These are phyloP conservation scores for Calonectria hongkongensis DNA, from an alignment of 2,329 filamentous ascomycete species.

Conservation along the genomic window DNA sequence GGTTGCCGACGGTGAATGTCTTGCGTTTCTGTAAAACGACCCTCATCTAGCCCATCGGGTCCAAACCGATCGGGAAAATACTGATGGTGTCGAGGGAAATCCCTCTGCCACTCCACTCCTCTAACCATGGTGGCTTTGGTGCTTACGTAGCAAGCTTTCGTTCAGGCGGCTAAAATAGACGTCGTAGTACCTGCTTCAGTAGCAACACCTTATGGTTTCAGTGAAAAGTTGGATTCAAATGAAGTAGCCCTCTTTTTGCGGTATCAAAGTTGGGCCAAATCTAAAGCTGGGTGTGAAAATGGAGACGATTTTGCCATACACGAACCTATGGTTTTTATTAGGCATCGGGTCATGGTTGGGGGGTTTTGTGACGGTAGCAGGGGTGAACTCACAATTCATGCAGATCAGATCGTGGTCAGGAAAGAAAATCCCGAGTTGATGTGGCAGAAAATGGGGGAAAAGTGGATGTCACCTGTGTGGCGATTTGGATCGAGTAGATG, in stretches of 20 bases:
- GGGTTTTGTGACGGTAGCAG: background rate
- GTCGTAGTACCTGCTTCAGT: background rate
- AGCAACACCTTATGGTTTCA: background rate
- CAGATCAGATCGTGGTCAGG: constrained; percentile 17
- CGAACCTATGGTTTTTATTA: constrained; percentile 1
- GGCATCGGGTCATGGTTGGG: background rate
- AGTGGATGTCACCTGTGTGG: background rate
- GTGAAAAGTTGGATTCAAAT: background rate
- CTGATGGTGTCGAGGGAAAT: constrained; percentile 61
- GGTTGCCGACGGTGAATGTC: constrained; percentile 61
- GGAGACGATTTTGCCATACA: background rate
- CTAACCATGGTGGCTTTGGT: constrained; percentile 61
- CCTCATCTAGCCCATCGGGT: constrained; percentile 56
- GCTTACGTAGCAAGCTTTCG: background rate
- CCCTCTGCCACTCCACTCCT: constrained; percentile 59
- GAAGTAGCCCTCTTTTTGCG: background rate
- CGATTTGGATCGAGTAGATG: background rate
- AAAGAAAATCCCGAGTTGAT: background rate
- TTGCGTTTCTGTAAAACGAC: constrained; percentile 60
- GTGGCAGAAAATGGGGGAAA: background rate
- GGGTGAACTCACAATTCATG: constrained; percentile 19
- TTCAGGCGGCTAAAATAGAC: background rate
- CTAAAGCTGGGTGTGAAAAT: background rate
- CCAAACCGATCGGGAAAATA: constrained; percentile 57
- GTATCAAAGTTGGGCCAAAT: background rate